A percentile compares a stretch with the other conserved stretches of the same genome.
Evolutionary conservation across 176 grass and related monocot species (phyloP).

Genomic region (Ananas comosus): DNA sequence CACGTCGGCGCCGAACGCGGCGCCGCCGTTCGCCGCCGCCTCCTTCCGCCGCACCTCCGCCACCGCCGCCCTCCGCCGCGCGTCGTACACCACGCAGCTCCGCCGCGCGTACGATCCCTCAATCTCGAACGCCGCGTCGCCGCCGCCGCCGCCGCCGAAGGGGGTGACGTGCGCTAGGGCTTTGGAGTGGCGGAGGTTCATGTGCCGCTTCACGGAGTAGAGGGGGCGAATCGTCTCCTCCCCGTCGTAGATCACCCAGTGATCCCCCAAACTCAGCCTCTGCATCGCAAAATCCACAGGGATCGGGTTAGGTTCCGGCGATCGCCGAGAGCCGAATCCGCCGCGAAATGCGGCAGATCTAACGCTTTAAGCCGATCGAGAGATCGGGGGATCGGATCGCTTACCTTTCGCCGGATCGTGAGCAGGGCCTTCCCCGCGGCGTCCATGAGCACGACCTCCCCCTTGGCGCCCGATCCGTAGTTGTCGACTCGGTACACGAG

Average conservation of each 20-base stretch:
- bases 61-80: conserved; percentile 11
- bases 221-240: conserved; percentile 10
- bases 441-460: conserved; percentile 22
- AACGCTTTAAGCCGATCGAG: neutral
- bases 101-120: conserved; percentile 64
- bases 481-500: conserved; percentile 80
- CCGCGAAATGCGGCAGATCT: neutral
- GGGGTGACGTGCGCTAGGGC: conserved; percentile 33
- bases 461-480: conserved; percentile 26
- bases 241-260: conserved; percentile 24
- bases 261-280: conserved; percentile 9
- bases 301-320: neutral
- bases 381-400: neutral
- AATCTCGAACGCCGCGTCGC: conserved; percentile 19
- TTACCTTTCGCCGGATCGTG: conserved; percentile 46
- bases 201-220: conserved; percentile 14
- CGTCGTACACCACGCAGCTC: conserved; percentile 39
- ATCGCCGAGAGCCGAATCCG: no score
- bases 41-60: conserved; percentile 17
- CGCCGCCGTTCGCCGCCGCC: conserved; percentile 1
- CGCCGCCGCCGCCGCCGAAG: neutral
- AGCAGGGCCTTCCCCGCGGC: conserved; percentile 24
- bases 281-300: neutral
- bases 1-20: conserved; percentile 14
- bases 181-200: conserved; percentile 23